Evolutionary conservation across 805 yeast species (phyloP).

Genomic region (Candida sithepensis): DNA sequence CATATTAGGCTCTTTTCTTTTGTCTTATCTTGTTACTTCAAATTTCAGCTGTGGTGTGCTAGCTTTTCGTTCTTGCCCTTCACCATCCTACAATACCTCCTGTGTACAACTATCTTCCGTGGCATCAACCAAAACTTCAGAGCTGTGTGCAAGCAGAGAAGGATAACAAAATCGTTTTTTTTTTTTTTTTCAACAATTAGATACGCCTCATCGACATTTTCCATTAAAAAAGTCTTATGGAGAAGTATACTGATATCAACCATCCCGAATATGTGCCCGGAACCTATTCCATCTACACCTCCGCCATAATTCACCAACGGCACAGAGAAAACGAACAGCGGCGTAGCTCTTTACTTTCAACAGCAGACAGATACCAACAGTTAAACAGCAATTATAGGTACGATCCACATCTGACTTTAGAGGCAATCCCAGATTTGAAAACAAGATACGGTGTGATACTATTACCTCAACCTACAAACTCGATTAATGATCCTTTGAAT

Average conservation of each 20-base stretch:
- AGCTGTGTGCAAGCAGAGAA: too few species aligned
- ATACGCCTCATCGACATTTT: too few species aligned
- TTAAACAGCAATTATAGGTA: conserved; percentile 16
- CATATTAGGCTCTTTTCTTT: too few species aligned
- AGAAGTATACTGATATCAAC: conserved; percentile 32
- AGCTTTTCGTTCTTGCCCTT: too few species aligned
- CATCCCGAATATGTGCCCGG: conserved; percentile 50
- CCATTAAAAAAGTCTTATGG: conserved; percentile 24
- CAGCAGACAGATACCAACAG: not conserved
- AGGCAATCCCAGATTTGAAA: conserved; percentile 24
- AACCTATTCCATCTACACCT: conserved; percentile 49
- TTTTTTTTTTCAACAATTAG: too few species aligned
- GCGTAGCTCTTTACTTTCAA: not conserved
- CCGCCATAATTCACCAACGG: conserved; percentile 26
- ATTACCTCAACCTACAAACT: conserved; percentile 48
- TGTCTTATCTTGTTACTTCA: too few species aligned
- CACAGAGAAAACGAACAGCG: conserved; percentile 7
- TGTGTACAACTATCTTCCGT: too few species aligned
- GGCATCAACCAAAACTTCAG: too few species aligned
- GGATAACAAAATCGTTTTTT: too few species aligned
- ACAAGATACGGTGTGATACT: conserved; percentile 35
- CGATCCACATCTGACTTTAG: conserved; percentile 10
- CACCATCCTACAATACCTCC: too few species aligned
- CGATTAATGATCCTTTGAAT: conserved; percentile 47
- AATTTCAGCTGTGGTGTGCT: too few species aligned